These are phyloP conservation scores for Dendryphion nanum DNA, from an alignment of 2,329 filamentous ascomycete species.

Conservation along the genomic window DNA sequence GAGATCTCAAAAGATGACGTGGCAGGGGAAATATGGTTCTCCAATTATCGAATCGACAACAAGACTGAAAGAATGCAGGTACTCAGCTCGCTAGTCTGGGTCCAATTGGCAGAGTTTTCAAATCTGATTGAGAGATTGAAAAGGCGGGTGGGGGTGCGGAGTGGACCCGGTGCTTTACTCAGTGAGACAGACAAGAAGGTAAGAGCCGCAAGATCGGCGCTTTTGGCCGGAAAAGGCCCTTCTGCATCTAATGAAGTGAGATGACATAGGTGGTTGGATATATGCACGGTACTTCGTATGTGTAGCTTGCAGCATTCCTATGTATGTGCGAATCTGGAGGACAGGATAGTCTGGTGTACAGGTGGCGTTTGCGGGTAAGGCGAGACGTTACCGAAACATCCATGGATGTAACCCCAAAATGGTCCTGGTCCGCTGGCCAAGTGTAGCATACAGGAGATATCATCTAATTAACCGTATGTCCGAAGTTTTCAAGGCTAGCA, in stretches of 20 bases:
- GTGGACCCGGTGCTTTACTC: neutral
- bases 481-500: no score
- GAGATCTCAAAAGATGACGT: neutral
- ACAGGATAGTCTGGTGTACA: no score
- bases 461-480: no score
- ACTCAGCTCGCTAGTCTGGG: neutral
- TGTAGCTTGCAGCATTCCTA: no score
- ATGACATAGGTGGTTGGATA: no score
- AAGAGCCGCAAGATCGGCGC: neutral
- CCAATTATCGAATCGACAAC: constrained; percentile 1
- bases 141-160: neutral
- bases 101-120: neutral
- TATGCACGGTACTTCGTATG: no score
- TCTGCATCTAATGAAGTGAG: neutral
- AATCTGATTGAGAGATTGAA: neutral
- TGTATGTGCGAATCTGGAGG: no score
- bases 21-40: neutral
- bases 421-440: no score
- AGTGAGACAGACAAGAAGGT: constrained; percentile 1
- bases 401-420: no score
- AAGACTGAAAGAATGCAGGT: constrained; percentile 1
- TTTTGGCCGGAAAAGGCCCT: neutral
- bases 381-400: no score
- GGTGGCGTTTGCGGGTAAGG: no score
- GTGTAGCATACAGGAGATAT: no score